Base-by-base conservation (phyloP, 306 rosid genomes). In the Ceratonia siliqua region DNA sequence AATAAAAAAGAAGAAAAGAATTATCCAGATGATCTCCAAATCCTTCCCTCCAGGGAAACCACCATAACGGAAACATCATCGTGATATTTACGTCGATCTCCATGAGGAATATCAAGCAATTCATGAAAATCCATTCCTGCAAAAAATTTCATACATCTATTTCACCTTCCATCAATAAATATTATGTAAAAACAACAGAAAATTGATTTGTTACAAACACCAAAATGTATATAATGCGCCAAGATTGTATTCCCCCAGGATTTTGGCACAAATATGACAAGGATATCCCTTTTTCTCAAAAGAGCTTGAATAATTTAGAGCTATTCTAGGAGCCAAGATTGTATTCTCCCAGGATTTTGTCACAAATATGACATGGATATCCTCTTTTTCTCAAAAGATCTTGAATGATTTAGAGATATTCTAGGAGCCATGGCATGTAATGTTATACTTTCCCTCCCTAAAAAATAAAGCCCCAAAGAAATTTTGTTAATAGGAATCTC, bases 1-100 rank as follows among this genome's bases (percentile, higher is more conserved):
- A 74, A 72, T 45, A 70, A 57, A 46, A 10, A 62, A 18, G 35
- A 4, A 2, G 27, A 46, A 42, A 57, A 58, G 8, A 77, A 59
- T 80, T 73, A 85, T 82, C 91, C 87, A 9, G 87, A 85, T 72
- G 91, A 87, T 83, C 78, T 85, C 89, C 91, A 87, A 76, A 87
- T 82, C 79, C 89, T 87, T 64, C 91, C 91, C 77, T 87, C 89
- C 68, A 85, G 78, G 42, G 91, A 85, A 72, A 87, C 86, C 36
- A 87, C 87, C 89, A 87, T 85, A 12, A 87, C 91, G 46, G 87
- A 85, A 6, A 87, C 91, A 76, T 87, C 89, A 58, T 87, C 91
- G 59, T 87, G 91, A 73, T 87, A 87, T 78, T 87, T 87, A 17
- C 89, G 86, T 42, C 91, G 53, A 75, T 87, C 91, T 49, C 91